phyloP scores from a whole-genome alignment of 306 rosid species.

The Cercis canadensis region DNA sequence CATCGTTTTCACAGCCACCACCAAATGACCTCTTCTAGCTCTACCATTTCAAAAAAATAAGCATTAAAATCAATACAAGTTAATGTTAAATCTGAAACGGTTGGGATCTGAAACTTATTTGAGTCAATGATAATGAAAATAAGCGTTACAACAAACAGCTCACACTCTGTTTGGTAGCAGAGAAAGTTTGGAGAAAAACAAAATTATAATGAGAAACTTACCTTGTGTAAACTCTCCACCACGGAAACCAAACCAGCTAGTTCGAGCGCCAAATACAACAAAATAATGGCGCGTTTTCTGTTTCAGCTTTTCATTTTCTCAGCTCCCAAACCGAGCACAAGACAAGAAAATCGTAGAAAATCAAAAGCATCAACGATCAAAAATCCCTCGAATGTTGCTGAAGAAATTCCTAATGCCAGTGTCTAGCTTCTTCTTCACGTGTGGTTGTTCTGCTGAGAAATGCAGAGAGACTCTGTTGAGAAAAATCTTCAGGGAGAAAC shows the following conservation, averaged over 20 bases:
- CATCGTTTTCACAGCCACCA: slow-evolving; percentile 3
- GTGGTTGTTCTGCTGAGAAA: background rate
- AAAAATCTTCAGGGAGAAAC: slow-evolving; percentile 7
- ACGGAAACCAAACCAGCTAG: background rate
- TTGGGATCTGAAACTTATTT: slow-evolving; percentile 33
- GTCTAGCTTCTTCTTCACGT: background rate
- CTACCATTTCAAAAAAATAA: background rate
- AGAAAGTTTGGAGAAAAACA: background rate
- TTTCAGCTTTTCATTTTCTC: slow-evolving; percentile 26
- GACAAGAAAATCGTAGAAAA: slow-evolving; percentile 8
- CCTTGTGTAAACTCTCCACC: slow-evolving; percentile 13
- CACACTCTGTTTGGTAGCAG: background rate
- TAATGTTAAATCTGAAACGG: slow-evolving; percentile 4
- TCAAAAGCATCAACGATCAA: background rate
- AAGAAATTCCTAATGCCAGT: background rate
- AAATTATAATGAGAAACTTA: slow-evolving; percentile 3
- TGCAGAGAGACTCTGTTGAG: background rate
- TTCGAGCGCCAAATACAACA: background rate
- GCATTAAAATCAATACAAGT: slow-evolving; percentile 17
- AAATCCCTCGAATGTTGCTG: background rate
- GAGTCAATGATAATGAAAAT: slow-evolving; percentile 21
- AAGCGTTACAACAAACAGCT: background rate
- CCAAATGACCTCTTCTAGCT: background rate
- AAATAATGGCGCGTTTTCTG: background rate
- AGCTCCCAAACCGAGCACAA: slow-evolving; percentile 5